Conservation (phyloP, 202 grass and related monocot species). For the Saccharum hybrid region DNA sequence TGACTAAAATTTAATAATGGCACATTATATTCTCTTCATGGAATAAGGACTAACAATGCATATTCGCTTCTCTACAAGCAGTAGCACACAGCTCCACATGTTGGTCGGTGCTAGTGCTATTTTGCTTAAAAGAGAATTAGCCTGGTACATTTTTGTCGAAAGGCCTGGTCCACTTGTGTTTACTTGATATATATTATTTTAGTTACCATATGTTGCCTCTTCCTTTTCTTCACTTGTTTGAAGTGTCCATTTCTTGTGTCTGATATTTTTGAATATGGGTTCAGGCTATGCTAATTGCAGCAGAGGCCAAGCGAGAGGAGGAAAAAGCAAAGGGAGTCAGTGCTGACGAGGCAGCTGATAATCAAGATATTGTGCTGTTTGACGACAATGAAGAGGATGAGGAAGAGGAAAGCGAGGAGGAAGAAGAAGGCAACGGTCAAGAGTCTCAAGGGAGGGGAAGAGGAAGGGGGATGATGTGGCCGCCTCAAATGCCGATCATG, state of each 20-base stretch:
- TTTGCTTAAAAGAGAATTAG: conserved; percentile 20
- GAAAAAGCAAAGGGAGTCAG: conserved; percentile 92
- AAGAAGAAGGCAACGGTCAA: conserved; percentile 70
- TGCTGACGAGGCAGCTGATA: conserved; percentile 69
- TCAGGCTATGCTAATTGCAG: conserved; percentile 84
- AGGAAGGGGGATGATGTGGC: conserved; percentile 82
- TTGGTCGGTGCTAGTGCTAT: conserved; percentile 2
- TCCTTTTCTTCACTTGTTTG: conserved; percentile 21
- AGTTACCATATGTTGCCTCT: neutral
- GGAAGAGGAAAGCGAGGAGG: conserved; percentile 92
- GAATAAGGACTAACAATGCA: neutral
- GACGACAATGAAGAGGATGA: conserved; percentile 97
- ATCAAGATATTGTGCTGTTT: conserved; percentile 92
- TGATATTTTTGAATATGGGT: conserved; percentile 38
- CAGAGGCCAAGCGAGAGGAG: conserved; percentile 81
- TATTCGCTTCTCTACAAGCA: neutral
- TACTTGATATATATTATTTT: conserved; percentile 15
- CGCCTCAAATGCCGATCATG: conserved; percentile 73
- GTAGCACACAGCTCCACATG: neutral
- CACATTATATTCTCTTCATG: neutral
- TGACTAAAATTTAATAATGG: conserved; percentile 1
- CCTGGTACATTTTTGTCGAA: neutral
- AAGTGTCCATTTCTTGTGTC: conserved; percentile 11
- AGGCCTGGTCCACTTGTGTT: conserved; percentile 7
- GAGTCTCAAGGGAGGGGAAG: conserved; percentile 71